A percentile compares a stretch with the other conserved stretches of the same genome.
Evolutionary conservation across 2,329 filamentous ascomycete genomes (phyloP).

Genomic region (Phaeoacremonium minimum): DNA sequence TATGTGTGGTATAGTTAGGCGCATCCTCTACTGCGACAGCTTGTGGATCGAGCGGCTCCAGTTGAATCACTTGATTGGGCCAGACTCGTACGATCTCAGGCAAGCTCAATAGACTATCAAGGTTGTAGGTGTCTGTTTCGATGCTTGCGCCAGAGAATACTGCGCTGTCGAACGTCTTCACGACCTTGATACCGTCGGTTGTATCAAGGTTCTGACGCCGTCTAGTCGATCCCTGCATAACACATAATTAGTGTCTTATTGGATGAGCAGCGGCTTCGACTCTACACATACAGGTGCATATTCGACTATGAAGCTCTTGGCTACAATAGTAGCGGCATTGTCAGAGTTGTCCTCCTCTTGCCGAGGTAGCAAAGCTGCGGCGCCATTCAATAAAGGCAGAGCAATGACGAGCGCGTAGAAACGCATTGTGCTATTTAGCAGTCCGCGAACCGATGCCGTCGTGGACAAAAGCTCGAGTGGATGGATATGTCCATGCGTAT

Average conservation of each 20-base stretch:
- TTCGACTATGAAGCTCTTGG: conserved; percentile 4
- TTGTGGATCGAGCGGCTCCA: conserved; percentile 1
- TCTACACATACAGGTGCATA: not conserved
- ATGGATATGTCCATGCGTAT: too few relatives aligned
- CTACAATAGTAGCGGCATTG: too few relatives aligned
- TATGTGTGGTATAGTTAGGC: conserved; percentile 3
- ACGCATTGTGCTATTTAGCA: too few relatives aligned
- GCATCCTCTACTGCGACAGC: conserved; percentile 1
- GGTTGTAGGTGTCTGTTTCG: conserved; percentile 18
- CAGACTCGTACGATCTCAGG: conserved; percentile 18
- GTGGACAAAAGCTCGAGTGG: too few relatives aligned
- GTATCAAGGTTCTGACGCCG: not conserved
- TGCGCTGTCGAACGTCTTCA: conserved; percentile 18
- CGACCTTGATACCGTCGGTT: conserved; percentile 9
- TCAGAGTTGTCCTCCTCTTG: too few relatives aligned
- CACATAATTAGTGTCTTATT: not conserved
- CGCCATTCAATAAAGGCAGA: too few relatives aligned
- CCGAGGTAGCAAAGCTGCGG: too few relatives aligned
- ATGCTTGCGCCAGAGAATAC: conserved; percentile 23
- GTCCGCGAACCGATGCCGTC: too few relatives aligned
- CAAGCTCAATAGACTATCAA: conserved; percentile 25
- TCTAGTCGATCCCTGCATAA: conserved; percentile 1
- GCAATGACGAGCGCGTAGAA: too few relatives aligned
- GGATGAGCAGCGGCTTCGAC: not conserved
- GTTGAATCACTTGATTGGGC: conserved; percentile 1